These are phyloP conservation scores for Fusarium brevicatenulatum DNA, from an alignment of 2,329 filamentous ascomycete genomes.

Conservation along the genomic window DNA sequence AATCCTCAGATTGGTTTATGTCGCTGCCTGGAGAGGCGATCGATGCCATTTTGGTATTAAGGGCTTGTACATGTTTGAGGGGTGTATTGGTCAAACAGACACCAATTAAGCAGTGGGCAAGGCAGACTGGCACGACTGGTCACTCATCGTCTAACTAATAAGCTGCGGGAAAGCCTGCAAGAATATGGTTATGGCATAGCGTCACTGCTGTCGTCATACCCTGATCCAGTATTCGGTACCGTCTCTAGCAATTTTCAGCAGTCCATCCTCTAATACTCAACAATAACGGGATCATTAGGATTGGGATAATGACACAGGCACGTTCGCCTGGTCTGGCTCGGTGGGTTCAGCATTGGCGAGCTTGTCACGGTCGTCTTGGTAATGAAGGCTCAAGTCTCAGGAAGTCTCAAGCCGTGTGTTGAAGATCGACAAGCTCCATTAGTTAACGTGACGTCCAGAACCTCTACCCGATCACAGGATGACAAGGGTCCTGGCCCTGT, in stretches of 20 bases:
- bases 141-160: constrained; percentile 5
- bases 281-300: constrained; percentile 5
- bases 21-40: constrained; percentile 34
- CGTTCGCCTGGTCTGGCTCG: not conserved
- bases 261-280: constrained; percentile 2
- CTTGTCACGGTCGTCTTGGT: not conserved
- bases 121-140: constrained; percentile 15
- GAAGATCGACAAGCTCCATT: constrained; percentile 22
- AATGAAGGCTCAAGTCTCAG: not conserved
- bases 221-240: not conserved
- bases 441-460: constrained; percentile 14
- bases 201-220: constrained; percentile 4
- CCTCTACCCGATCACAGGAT: constrained; percentile 15
- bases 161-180: not conserved
- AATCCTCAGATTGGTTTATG: constrained; percentile 30
- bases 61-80: constrained; percentile 17
- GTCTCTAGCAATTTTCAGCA: constrained; percentile 5
- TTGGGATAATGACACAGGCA: not conserved
- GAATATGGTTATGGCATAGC: not conserved
- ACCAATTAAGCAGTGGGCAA: constrained; percentile 2
- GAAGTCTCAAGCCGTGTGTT: constrained; percentile 1
- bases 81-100: constrained; percentile 1
- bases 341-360: not conserved
- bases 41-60: constrained; percentile 31
- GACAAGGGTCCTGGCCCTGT: constrained; percentile 23